phyloP scores from a whole-genome alignment of 441 rosid genomes.

The Manihot esculenta region DNA sequence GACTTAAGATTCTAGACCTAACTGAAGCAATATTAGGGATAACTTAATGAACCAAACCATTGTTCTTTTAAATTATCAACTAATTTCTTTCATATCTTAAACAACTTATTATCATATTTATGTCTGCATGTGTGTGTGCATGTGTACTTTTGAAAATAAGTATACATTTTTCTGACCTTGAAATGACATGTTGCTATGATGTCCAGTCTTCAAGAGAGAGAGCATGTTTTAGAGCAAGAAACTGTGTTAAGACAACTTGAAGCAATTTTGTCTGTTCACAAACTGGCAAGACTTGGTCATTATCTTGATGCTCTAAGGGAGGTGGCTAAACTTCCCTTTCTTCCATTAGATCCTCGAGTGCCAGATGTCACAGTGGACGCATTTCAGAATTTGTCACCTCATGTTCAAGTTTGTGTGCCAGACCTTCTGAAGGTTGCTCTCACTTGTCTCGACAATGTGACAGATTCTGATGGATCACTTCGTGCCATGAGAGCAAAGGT shows the following conservation, averaged over 20 bases:
- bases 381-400: slow-evolving; percentile 71
- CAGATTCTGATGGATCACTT: slow-evolving; percentile 86
- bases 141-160: too few relatives aligned
- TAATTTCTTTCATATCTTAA: not conserved
- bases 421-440: slow-evolving; percentile 80
- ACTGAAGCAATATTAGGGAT: too few relatives aligned
- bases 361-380: slow-evolving; percentile 50
- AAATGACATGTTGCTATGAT: slow-evolving; percentile 13
- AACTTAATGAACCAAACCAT: too few relatives aligned
- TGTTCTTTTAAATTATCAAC: slow-evolving; percentile 1
- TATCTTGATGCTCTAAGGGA: slow-evolving; percentile 85
- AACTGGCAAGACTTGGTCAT: slow-evolving; percentile 60
- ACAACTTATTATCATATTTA: not conserved
- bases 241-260: slow-evolving; percentile 93
- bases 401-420: slow-evolving; percentile 86
- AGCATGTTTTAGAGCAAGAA: slow-evolving; percentile 80
- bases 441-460: slow-evolving; percentile 76
- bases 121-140: too few relatives aligned
- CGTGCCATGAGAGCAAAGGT: slow-evolving; percentile 94
- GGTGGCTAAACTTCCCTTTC: slow-evolving; percentile 84
- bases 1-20: too few relatives aligned
- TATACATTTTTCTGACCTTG: not conserved
- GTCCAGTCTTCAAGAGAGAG: slow-evolving; percentile 77
- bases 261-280: slow-evolving; percentile 76
- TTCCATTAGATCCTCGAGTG: slow-evolving; percentile 80